Percentiles rank a stretch among this genome's conserved stretches.
Evolutionary conservation across 768 basidiomycete species (phyloP).

Genomic region (Phaffia tasmanica): DNA sequence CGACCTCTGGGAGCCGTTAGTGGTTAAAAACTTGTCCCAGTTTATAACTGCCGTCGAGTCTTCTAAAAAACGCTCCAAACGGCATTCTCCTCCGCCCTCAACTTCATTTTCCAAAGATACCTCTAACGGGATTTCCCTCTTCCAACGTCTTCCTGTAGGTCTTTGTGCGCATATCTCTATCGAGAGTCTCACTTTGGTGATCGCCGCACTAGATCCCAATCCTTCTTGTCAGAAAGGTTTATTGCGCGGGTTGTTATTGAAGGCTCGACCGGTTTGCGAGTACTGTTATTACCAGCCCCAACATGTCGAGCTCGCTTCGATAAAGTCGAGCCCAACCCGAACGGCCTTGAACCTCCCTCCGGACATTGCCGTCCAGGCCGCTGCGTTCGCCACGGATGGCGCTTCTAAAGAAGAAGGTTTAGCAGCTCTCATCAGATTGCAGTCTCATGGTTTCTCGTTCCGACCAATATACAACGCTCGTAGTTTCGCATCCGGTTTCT

Average conservation of each 20-base stretch:
- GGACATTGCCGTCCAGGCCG: constrained; percentile 46
- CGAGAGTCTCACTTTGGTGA: constrained; percentile 52
- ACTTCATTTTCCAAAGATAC: constrained; percentile 7
- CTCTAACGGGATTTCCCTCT: neutral
- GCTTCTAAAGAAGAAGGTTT: constrained; percentile 31
- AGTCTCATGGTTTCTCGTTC: constrained; percentile 46
- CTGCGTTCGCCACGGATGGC: constrained; percentile 40
- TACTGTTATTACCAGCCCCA: constrained; percentile 46
- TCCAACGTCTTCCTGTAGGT: constrained; percentile 48
- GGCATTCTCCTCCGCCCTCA: constrained; percentile 31
- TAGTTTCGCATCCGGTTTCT: constrained; percentile 41
- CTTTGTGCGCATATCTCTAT: constrained; percentile 50
- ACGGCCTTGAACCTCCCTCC: constrained; percentile 46
- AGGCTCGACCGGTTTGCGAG: constrained; percentile 46
- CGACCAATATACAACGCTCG: constrained; percentile 54
- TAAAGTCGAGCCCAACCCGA: constrained; percentile 17
- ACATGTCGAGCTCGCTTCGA: constrained; percentile 22
- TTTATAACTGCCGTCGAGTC: constrained; percentile 38
- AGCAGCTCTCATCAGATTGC: constrained; percentile 43
- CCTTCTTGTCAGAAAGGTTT: constrained; percentile 55
- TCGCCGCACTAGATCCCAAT: constrained; percentile 72
- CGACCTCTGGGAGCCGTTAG: constrained; percentile 57
- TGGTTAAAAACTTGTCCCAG: constrained; percentile 48
- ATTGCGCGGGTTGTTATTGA: constrained; percentile 57
- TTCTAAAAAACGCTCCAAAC: constrained; percentile 28